Base-by-base conservation (phyloP, 208 protist genomes). In the Endotrypanum monterogeii region DNA sequence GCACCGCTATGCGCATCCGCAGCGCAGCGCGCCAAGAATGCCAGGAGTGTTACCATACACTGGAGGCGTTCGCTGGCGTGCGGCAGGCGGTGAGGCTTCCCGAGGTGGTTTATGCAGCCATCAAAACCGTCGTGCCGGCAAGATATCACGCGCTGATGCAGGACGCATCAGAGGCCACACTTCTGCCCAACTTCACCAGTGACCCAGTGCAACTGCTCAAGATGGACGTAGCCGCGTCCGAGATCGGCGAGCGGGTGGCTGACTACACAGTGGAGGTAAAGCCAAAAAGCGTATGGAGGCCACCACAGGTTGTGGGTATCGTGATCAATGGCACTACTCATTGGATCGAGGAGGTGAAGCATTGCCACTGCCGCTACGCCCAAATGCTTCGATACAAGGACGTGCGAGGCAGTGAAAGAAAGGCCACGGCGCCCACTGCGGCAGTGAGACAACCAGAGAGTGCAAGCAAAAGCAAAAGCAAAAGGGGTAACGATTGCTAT, bases 251-350 rank as follows among this genome's bases (percentile, higher is more conserved):
- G 37, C 60, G 70, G 11, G 58, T 76, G 41, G 74, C 74, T 2
- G 70, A 76, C 65, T 79, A 83, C 73, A 86, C 78, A n/a, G 75
- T 95, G 3, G 88, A 95, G 76, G 69, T 95, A 58, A 95, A 95
- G 66, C 90, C 90, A 23, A 95, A 95, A 72, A 76, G 81, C 20
- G 80, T 82, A 41, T 95, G 88, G 88, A 62, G 67, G 67, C 73
- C 25, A 54, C 89, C 90, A 44, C 73, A 70, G 51, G 83, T 95
- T 46, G 71, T 91, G 11, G 90, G 90, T 44, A 75, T 95, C 9
- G 68, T 78, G 41, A 81, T 89, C 20, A 83, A 87, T 55, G 77
- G 79, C 67, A 44, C 46, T 4, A 61, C 73, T 37, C 71, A 90
- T 60, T 76, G 82, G 50, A 70, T 95, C 11, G 80, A 90, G 32